Evolutionary conservation across 2,329 filamentous ascomycete genomes (phyloP).

Genomic region (Xylaria sp.): DNA sequence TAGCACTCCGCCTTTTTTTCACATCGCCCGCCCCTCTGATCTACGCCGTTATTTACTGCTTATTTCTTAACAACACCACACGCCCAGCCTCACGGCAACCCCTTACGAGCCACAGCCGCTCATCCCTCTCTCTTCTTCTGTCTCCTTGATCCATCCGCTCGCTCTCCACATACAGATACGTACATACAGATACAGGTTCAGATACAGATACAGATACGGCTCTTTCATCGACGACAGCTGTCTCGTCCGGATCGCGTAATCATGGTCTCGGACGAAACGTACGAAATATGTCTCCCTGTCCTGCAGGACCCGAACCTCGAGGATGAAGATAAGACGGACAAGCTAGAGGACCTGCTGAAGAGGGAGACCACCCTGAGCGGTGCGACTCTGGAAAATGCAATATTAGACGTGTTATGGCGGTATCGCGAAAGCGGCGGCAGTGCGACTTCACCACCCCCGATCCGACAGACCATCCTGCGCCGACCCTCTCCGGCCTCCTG

Average conservation of each 20-base stretch:
- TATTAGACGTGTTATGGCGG: slow-evolving; percentile 89
- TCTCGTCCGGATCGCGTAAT: slow-evolving; percentile 37
- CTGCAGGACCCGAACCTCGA: slow-evolving; percentile 81
- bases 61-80: slow-evolving; percentile 19
- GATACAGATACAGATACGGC: too few relatives aligned
- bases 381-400: slow-evolving; percentile 80
- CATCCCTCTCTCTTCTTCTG: slow-evolving; percentile 13
- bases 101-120: slow-evolving; percentile 25
- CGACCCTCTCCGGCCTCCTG: slow-evolving; percentile 91
- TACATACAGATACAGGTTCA: too few relatives aligned
- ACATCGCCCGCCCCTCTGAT: slow-evolving; percentile 16
- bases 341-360: slow-evolving; percentile 81
- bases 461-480: slow-evolving; percentile 86
- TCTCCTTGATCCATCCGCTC: slow-evolving; percentile 10
- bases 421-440: slow-evolving; percentile 69
- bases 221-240: slow-evolving; percentile 12
- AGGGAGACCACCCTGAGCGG: slow-evolving; percentile 77
- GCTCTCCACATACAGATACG: too few relatives aligned
- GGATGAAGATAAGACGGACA: slow-evolving; percentile 95
- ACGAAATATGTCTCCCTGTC: slow-evolving; percentile 87
- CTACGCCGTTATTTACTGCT: slow-evolving; percentile 10
- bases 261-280: slow-evolving; percentile 93
- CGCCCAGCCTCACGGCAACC: slow-evolving; percentile 16
- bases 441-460: slow-evolving; percentile 76
- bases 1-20: slow-evolving; percentile 28